Base-by-base conservation (phyloP, 768 basidiomycete species). In the Serendipita sp. region DNA sequence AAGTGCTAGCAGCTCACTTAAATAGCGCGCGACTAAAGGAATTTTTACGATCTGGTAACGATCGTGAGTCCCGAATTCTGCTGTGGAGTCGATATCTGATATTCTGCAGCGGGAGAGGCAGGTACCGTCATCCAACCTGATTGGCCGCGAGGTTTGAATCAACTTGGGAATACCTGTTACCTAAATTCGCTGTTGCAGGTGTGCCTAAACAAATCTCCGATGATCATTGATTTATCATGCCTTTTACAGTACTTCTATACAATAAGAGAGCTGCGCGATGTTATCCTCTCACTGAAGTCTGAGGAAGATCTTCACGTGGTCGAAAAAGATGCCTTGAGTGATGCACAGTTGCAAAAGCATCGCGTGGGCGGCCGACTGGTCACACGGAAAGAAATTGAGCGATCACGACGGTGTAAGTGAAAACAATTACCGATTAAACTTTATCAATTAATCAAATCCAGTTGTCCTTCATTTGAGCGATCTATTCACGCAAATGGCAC, bases 121-220 rank as follows among this genome's bases (percentile, higher is more conserved):
- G 68, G 75, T 24, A 70, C 74, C 3, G 75, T 78, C 38, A 81
- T 74, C 2, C 78, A 79, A 48, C 77, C 77, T 2, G 89, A 90
- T 65, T 77, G 87, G 69, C 91, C 91, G 28, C 81, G 90, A 63
- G 92, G 91, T 3, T 78, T 94, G 30, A 87, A 92, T 69, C 91
- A 94, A 69, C 78, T 90, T 22, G 89, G 90, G 58, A 92, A 91
- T 67, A 92, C 90, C 0, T 91, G 90, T 68, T 91, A 90, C 68
- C 75, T 89, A 51, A 92, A 90, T 69, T 91, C 86, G 41, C 75
- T 88, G 62, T 74, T 88, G 17, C 88, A 84, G 76, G 87, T 82
- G 68, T 31, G 26, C 17, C 48, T 24, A 56, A 11, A 14, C 16
- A 26, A 62, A 5, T 64, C n/a, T 38, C 31, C 42, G 28, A 30